phyloP scores from a whole-genome alignment of 2,329 filamentous ascomycete genomes.

The Fusarium bactridioides region DNA sequence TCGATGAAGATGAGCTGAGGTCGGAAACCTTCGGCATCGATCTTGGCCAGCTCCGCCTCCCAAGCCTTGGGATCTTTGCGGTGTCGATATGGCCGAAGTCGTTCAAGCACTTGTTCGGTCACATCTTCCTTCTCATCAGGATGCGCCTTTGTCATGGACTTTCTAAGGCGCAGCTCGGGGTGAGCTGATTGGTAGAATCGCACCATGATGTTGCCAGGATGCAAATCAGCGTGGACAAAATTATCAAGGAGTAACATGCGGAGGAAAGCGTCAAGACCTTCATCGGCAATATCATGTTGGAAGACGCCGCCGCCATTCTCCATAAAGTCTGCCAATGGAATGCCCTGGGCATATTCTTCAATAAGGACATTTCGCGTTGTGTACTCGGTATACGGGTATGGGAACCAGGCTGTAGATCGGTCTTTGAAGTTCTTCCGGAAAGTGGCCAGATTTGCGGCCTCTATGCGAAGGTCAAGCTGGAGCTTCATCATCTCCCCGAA shows the following conservation, averaged over 20 bases:
- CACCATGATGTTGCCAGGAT: constrained; percentile 99
- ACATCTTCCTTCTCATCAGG: constrained; percentile 71
- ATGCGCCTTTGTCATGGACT: constrained; percentile 44
- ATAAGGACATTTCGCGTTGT: constrained; percentile 92
- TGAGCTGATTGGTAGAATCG: constrained; percentile 89
- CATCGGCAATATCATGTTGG: constrained; percentile 91
- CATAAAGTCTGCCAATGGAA: constrained; percentile 88
- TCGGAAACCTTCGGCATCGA: constrained; percentile 87
- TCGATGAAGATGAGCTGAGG: constrained; percentile 98
- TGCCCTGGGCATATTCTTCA: constrained; percentile 95
- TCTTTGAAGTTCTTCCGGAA: constrained; percentile 93
- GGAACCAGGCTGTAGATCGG: constrained; percentile 94
- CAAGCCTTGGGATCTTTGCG: constrained; percentile 72
- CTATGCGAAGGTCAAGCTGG: constrained; percentile 94
- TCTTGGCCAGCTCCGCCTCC: constrained; percentile 74
- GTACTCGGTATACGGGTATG: constrained; percentile 90
- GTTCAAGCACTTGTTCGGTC: constrained; percentile 84
- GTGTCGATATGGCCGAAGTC: constrained; percentile 75
- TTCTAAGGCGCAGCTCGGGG: constrained; percentile 63
- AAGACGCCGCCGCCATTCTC: constrained; percentile 92
- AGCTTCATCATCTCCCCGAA: constrained; percentile 99
- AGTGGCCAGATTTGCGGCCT: constrained; percentile 85
- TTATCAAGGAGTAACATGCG: constrained; percentile 98
- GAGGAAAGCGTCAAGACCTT: constrained; percentile 93
- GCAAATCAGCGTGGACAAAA: constrained; percentile 94